Evolutionary conservation across 2,329 filamentous ascomycete genomes (phyloP).

Genomic region (Colletotrichum eremochloae): DNA sequence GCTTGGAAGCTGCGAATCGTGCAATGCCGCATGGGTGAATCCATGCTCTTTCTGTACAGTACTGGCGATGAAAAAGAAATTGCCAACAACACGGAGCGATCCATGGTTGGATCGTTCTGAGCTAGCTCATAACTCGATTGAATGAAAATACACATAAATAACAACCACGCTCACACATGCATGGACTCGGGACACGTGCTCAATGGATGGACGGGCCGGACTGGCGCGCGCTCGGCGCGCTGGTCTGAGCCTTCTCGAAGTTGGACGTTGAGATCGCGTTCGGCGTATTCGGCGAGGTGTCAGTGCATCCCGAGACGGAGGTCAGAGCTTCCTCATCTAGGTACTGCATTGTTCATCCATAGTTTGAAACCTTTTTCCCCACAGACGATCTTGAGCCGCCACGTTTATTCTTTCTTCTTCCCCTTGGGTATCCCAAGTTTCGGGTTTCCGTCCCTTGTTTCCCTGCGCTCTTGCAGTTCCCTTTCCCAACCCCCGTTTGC

Average conservation of each 20-base stretch:
- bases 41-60: slow-evolving; percentile 41
- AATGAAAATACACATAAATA: slow-evolving; percentile 40
- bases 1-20: slow-evolving; percentile 39
- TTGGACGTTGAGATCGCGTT: slow-evolving; percentile 9
- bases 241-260: slow-evolving; percentile 24
- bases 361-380: slow-evolving; percentile 5
- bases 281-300: background rate
- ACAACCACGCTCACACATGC: slow-evolving; percentile 5
- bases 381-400: background rate
- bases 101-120: slow-evolving; percentile 34
- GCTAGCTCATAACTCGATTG: slow-evolving; percentile 41
- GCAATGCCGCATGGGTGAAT: slow-evolving; percentile 37
- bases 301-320: slow-evolving; percentile 31
- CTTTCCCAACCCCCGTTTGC: background rate
- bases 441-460: background rate
- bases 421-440: background rate
- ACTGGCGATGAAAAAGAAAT: slow-evolving; percentile 37
- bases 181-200: slow-evolving; percentile 23
- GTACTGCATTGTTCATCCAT: background rate
- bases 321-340: background rate
- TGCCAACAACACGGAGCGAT: slow-evolving; percentile 32
- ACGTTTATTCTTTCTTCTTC: background rate
- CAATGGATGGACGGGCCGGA: slow-evolving; percentile 9
- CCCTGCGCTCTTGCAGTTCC: background rate
- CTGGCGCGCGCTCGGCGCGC: slow-evolving; percentile 13